Evolutionary conservation across 176 grass and related monocot genomes (phyloP).

Genomic region (Tuctoria greenei): DNA sequence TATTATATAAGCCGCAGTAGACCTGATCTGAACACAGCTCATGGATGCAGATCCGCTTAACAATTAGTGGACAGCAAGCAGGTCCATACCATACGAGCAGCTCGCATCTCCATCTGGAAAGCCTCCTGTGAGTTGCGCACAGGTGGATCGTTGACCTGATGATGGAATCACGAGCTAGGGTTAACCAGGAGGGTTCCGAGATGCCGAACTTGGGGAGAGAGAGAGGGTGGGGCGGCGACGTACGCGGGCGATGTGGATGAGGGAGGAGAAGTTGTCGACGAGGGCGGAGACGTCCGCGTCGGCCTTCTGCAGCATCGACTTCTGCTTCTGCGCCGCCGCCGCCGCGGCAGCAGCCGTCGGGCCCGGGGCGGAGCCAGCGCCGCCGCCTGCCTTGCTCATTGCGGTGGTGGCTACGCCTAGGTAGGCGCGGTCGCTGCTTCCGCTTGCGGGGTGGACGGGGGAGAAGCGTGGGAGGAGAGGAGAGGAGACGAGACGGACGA

Average conservation of each 20-base stretch:
- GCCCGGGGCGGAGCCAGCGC: slow-evolving; percentile 42
- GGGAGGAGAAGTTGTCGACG: slow-evolving; percentile 71
- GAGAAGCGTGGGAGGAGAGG: not conserved
- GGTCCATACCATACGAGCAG: slow-evolving; percentile 40
- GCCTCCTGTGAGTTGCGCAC: slow-evolving; percentile 84
- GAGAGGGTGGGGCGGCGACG: not conserved
- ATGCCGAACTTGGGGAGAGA: not conserved
- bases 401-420: not conserved
- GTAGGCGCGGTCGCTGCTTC: not conserved
- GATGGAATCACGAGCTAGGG: not conserved
- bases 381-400: slow-evolving; percentile 44
- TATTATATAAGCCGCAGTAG: not conserved
- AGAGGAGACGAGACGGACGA: not conserved
- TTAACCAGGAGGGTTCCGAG: not conserved
- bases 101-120: slow-evolving; percentile 76
- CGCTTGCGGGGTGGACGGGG: not conserved
- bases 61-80: not conserved
- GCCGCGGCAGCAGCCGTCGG: slow-evolving; percentile 64
- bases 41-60: not conserved
- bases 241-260: slow-evolving; percentile 77
- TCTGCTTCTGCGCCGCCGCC: slow-evolving; percentile 78
- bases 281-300: slow-evolving; percentile 66
- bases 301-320: slow-evolving; percentile 64
- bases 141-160: slow-evolving; percentile 79
- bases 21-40: not conserved